These are phyloP conservation scores for Solanum dulcamara DNA, from an alignment of 257 asterid species.

Conservation along the genomic window DNA sequence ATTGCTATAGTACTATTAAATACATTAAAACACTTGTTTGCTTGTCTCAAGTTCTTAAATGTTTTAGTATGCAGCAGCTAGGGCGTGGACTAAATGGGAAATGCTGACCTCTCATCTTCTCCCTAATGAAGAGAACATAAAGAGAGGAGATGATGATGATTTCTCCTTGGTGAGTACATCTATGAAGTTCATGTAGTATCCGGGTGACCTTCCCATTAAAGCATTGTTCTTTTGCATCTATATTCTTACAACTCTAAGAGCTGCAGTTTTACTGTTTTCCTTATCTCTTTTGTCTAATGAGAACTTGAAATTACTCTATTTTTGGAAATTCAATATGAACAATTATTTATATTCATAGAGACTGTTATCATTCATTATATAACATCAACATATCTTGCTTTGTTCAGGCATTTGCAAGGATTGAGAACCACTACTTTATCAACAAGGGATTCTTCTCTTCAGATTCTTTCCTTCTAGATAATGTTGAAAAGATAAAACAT, in stretches of 20 bases:
- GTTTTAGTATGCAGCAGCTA: slow-evolving; percentile 77
- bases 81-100: slow-evolving; percentile 99
- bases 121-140: slow-evolving; percentile 56
- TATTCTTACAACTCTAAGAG: neutral
- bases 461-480: slow-evolving; percentile 79
- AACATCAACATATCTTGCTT: neutral
- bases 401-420: slow-evolving; percentile 92
- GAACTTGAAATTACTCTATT: neutral
- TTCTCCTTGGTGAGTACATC: slow-evolving; percentile 79
- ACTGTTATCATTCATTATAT: neutral
- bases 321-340: neutral
- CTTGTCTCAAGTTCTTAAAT: slow-evolving; percentile 11
- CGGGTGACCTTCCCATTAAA: neutral
- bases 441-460: slow-evolving; percentile 78
- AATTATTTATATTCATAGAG: neutral
- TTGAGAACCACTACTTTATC: slow-evolving; percentile 94
- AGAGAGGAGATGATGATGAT: slow-evolving; percentile 72
- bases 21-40: neutral
- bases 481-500: slow-evolving; percentile 74
- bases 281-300: neutral
- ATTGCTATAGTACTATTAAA: neutral
- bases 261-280: neutral
- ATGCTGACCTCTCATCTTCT: slow-evolving; percentile 91
- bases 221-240: neutral
- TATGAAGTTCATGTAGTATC: neutral